Base-by-base conservation (phyloP, 2,329 filamentous ascomycete genomes). In the Phialophora expanda region DNA sequence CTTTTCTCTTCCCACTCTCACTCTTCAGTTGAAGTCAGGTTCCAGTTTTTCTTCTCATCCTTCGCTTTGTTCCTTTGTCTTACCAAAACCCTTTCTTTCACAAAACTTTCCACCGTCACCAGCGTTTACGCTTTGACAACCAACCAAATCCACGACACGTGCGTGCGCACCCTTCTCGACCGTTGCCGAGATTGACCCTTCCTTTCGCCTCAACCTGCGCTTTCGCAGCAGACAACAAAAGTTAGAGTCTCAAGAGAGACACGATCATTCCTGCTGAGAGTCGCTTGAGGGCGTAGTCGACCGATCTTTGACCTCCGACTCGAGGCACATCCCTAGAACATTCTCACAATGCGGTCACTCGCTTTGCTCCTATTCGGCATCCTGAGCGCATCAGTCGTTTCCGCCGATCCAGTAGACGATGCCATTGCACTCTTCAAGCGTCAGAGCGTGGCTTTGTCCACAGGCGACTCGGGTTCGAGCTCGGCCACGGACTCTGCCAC, bases 381-480 rank as follows among this genome's bases (percentile, higher is more conserved):
- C 62, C 41, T 66, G 70, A 30, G 70, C 71, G 28, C 62, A 65
- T 51, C 73, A 17, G 69, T 73, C 20, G 62, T 70, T 4, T 61
- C 70, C 28, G 64, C 69, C 57, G 56, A 70, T 64, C 56, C 69
- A 66, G 26, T 71, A 61, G 38, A 72, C 69, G 56, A 65, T 66
- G 28, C 66, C 63, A 66, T 70, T 55, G 63, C 67, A 34, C 67
- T 71, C 34, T 71, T 71, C 53, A 68, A 66, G 54, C 69, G 69
- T 51, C 69, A 71, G 53, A 66, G 64, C 28, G 65, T 67, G 1
- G 24, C 66, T 26, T 65, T 71, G 46, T 69, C 73, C 3, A 70
- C 74, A 0, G 66, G 70, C 17, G 69, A 64, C 24, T 68, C 73
- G 9, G 69, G 65, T 26, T 68, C 73, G 9, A 51, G 70, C 30